phyloP scores from a whole-genome alignment of 257 asterid species.

The Solanum neorickii region DNA sequence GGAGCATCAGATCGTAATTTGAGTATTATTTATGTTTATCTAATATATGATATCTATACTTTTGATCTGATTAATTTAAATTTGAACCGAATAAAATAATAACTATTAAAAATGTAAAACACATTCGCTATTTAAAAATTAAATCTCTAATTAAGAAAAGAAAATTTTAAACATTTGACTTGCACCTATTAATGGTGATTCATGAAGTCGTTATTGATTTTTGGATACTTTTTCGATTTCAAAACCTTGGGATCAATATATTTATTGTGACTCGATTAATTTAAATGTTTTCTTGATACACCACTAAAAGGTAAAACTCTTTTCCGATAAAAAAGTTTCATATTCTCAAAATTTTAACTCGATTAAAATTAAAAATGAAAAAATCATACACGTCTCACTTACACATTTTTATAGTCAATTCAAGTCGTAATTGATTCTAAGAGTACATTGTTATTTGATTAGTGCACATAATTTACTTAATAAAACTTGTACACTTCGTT shows the following conservation, averaged over 20 bases:
- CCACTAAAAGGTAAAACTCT: too few species aligned
- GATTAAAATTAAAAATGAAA: too few species aligned
- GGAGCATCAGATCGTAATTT: background rate
- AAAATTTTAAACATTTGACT: background rate
- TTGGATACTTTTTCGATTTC: too few species aligned
- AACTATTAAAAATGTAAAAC: too few species aligned
- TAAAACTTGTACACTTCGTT: background rate
- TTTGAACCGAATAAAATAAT: too few species aligned
- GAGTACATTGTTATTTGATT: too few species aligned
- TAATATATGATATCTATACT: background rate
- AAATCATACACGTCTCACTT: too few species aligned
- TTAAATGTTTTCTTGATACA: background rate
- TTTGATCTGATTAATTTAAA: background rate
- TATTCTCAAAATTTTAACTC: background rate
- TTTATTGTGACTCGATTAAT: background rate
- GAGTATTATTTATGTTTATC: too few species aligned
- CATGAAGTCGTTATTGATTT: background rate
- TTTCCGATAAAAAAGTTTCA: too few species aligned
- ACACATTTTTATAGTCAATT: too few species aligned
- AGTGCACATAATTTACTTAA: background rate
- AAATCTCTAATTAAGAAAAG: background rate
- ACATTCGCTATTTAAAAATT: too few species aligned
- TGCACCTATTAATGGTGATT: background rate
- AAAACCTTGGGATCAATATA: too few species aligned
- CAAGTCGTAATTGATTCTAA: background rate